Base-by-base conservation (phyloP, 345 rosid species). In the Lepidium aucheri region DNA sequence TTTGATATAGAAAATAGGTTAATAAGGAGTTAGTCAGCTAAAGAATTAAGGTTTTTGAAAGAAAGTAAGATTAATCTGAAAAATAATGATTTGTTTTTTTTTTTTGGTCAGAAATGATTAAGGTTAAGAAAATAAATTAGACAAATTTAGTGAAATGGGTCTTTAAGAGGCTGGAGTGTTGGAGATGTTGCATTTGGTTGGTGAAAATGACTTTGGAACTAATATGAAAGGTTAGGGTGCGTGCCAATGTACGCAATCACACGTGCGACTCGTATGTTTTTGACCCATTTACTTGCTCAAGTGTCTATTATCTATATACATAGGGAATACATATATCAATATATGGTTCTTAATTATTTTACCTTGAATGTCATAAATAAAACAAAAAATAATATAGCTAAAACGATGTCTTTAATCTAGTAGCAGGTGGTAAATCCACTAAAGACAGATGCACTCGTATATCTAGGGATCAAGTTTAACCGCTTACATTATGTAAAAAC, bases 121-220 rank as follows among this genome's bases (percentile, higher is more conserved):
- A 55, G 52, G 30, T 55, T 16, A 65, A 32, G 60, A 65, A 28
- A 64, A 50, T 24, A 13, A 52, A 34, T 57, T 53, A 41, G 60
- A 40, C 39, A 38, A 30, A 52, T 42, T 44, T 63, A 36, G 63
- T 70, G 56, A 64, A 63, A 64, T 40, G 53, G 33, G 38, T 47
- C 41, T 43, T 45, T 38, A 71, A 64, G 43, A 63, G 12, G 60
- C n/a, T 56, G 14, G 50, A 66, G 62, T 66, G 20, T 35, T 66
- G 46, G 72, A 61, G 72, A 67, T 66, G 57, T 58, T 26, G 40
- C 67, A 67, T 73, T 60, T 67, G 68, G 72, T 67, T 66, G 67
- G 72, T 66, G 77, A 73, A 66, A 73, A 53, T 60, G 77, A 73
- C 77, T 45, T 44, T 45, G 51, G 77, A 73, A 73, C 77, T 60